These are phyloP conservation scores for Colletotrichum viniferum DNA, from an alignment of 2,329 filamentous ascomycete genomes.

Conservation along the genomic window DNA sequence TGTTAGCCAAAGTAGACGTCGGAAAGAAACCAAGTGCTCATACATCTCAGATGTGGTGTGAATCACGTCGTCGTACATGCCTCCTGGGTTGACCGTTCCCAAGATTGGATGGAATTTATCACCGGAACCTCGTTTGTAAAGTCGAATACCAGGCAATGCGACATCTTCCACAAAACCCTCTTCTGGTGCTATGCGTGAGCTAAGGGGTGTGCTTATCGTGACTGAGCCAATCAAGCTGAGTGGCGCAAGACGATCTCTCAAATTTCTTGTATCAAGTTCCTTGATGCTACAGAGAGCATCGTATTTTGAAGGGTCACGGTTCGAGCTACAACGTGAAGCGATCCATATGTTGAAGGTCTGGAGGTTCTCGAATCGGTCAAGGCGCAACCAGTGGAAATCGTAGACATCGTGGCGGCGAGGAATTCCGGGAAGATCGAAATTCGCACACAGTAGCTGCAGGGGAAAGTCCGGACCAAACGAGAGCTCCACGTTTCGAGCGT, in stretches of 20 bases:
- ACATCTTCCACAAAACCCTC: background rate
- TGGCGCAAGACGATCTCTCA: background rate
- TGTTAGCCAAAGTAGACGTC: too few species aligned
- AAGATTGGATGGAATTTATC: background rate
- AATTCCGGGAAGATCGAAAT: background rate
- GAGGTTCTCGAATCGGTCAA: background rate
- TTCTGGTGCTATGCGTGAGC: background rate
- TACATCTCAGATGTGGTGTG: background rate
- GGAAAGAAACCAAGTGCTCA: too few species aligned
- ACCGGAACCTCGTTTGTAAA: background rate
- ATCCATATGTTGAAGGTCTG: background rate
- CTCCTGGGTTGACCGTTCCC: background rate
- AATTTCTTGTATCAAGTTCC: background rate
- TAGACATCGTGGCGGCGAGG: background rate
- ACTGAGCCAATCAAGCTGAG: background rate
- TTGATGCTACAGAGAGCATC: background rate
- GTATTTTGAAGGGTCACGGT: background rate
- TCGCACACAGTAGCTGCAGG: background rate
- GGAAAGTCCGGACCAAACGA: background rate
- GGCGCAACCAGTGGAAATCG: slow-evolving; percentile 8
- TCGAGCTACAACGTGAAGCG: background rate
- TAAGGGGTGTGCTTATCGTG: background rate
- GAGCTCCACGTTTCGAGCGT: background rate
- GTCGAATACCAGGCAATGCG: background rate
- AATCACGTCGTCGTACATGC: background rate